Conservation (phyloP, 2,329 filamentous ascomycete species). For the Aspergillus persii region DNA sequence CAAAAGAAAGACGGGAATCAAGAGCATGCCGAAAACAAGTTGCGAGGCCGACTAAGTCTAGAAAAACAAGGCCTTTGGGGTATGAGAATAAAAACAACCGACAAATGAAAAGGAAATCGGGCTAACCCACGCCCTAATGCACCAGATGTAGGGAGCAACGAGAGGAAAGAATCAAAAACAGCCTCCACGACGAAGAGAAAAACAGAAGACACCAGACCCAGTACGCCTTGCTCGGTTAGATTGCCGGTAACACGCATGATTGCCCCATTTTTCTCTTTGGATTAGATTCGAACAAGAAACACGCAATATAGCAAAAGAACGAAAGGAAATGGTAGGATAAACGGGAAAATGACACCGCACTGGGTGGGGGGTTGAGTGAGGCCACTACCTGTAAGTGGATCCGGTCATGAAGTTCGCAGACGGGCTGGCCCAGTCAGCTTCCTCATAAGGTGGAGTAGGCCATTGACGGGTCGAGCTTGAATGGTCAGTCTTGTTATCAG, state of each 20-base stretch:
- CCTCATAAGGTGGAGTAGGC: slow-evolving; percentile 94
- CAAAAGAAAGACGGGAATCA: slow-evolving; percentile 22
- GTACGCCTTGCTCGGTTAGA: slow-evolving; percentile 32
- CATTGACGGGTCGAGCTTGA: slow-evolving; percentile 66
- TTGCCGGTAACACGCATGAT: slow-evolving; percentile 24
- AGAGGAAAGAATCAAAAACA: slow-evolving; percentile 17
- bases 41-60: slow-evolving; percentile 38
- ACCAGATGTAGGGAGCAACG: slow-evolving; percentile 12
- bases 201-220: slow-evolving; percentile 25
- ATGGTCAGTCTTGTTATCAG: slow-evolving; percentile 55
- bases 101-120: slow-evolving; percentile 22
- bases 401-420: slow-evolving; percentile 78
- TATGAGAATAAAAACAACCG: slow-evolving; percentile 34
- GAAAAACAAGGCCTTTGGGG: slow-evolving; percentile 36
- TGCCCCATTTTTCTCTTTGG: slow-evolving; percentile 20
- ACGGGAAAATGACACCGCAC: slow-evolving; percentile 8
- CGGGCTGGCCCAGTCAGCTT: slow-evolving; percentile 84
- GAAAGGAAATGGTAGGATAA: slow-evolving; percentile 8
- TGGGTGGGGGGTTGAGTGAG: neutral
- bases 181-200: slow-evolving; percentile 19
- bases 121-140: slow-evolving; percentile 22
- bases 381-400: slow-evolving; percentile 35
- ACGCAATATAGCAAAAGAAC: slow-evolving; percentile 10
- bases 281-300: slow-evolving; percentile 18
- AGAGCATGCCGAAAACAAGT: slow-evolving; percentile 26